Percentiles rank a stretch among this genome's conserved stretches.
Conservation (phyloP, 257 asterid species). For the Marsdenia floribunda region DNA sequence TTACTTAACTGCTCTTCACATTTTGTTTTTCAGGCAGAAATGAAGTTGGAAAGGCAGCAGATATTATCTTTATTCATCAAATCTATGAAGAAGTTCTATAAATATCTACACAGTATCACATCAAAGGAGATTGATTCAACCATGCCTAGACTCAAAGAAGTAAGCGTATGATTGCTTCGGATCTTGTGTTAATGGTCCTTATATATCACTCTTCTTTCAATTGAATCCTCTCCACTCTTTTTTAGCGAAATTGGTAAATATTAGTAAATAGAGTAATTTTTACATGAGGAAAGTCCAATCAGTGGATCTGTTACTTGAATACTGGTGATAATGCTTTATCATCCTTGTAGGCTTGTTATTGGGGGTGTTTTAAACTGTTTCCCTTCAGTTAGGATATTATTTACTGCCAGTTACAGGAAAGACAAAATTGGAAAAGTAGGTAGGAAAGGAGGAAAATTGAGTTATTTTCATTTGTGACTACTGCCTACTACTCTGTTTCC, state of each 20-base stretch:
- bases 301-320: background rate
- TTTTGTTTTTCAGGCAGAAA: conserved; percentile 52
- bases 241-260: background rate
- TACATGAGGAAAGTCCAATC: background rate
- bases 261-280: background rate
- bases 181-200: background rate
- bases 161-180: conserved; percentile 19
- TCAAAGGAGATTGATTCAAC: conserved; percentile 42
- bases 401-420: background rate
- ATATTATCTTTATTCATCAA: conserved; percentile 55
- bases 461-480: background rate
- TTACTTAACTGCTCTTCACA: background rate
- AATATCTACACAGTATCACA: conserved; percentile 36
- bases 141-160: conserved; percentile 57
- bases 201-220: background rate
- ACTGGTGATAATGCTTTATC: background rate
- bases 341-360: background rate
- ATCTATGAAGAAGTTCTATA: conserved; percentile 71
- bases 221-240: background rate
- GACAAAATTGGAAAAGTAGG: background rate
- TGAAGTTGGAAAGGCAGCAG: conserved; percentile 70
- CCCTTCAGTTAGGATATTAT: background rate
- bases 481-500: background rate
- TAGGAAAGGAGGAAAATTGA: background rate
- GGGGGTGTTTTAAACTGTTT: background rate